These are phyloP conservation scores for Cyclostephanos tholiformis DNA, from an alignment of 108 stramenopile genomes.

Conservation along the genomic window DNA sequence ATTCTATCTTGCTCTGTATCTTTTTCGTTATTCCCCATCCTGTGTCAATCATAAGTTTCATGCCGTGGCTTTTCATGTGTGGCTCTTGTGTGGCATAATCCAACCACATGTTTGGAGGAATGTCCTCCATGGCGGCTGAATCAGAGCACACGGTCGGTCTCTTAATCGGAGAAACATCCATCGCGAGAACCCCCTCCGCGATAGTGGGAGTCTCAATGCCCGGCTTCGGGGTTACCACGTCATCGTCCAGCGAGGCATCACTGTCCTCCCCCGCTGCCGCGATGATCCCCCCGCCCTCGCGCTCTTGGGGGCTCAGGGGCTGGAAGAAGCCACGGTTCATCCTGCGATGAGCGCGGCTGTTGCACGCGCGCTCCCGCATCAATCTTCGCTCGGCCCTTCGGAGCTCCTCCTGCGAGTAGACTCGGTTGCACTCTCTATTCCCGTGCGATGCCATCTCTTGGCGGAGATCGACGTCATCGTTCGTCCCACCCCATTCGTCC, in stretches of 20 bases:
- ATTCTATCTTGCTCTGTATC: conserved; percentile 2
- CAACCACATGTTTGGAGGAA: not conserved
- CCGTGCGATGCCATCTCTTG: not conserved
- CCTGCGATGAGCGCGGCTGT: not conserved
- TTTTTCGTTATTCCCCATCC: not conserved
- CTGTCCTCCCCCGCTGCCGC: not conserved
- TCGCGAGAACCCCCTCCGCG: not conserved
- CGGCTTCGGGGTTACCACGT: not conserved
- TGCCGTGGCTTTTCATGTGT: too few species aligned
- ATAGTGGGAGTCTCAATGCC: not conserved
- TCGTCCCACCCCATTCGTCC: not conserved
- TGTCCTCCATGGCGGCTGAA: not conserved
- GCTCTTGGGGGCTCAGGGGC: not conserved
- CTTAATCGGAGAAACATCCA: not conserved
- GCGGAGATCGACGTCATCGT: not conserved
- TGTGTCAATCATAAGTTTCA: not conserved
- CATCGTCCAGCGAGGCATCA: not conserved
- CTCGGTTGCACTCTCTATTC: not conserved
- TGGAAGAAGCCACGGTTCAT: conserved; percentile 5
- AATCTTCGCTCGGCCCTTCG: not conserved
- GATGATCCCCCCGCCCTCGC: not conserved
- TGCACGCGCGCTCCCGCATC: not conserved
- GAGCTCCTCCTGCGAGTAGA: conserved; percentile 3
- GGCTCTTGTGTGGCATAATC: not conserved
- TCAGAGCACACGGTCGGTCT: not conserved